These are phyloP conservation scores for Syzygium syzygioides DNA, from an alignment of 441 rosid genomes.

Conservation along the genomic window DNA sequence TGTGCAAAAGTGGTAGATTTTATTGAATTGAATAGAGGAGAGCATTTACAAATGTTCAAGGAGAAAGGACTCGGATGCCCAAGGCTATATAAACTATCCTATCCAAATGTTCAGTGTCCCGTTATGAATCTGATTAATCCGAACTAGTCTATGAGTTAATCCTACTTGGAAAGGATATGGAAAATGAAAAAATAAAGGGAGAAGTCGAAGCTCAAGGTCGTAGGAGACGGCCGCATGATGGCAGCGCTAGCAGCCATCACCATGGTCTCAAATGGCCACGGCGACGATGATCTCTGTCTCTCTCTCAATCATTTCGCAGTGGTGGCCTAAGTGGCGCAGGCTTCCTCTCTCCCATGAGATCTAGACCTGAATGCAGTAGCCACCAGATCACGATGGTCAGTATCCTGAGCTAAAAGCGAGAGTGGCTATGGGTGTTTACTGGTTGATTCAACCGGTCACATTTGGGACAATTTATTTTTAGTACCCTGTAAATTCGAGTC, in stretches of 20 bases:
- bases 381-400: neutral
- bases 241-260: no score
- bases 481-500: neutral
- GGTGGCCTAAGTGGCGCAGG: neutral
- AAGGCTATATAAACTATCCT: neutral
- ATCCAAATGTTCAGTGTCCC: neutral
- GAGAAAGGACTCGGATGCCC: neutral
- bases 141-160: neutral
- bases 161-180: neutral
- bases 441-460: neutral
- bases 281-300: neutral
- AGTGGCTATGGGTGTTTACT: neutral
- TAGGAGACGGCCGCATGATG: neutral
- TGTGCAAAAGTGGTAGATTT: neutral
- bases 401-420: neutral
- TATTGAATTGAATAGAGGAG: neutral
- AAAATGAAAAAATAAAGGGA: neutral
- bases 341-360: no score
- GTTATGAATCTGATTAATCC: neutral
- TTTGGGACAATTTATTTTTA: neutral
- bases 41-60: neutral
- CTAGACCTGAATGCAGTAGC: neutral
- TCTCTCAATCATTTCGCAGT: neutral
- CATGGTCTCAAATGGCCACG: neutral
- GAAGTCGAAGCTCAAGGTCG: neutral